Base-by-base conservation (phyloP, 257 asterid genomes). In the Solanum piurae region DNA sequence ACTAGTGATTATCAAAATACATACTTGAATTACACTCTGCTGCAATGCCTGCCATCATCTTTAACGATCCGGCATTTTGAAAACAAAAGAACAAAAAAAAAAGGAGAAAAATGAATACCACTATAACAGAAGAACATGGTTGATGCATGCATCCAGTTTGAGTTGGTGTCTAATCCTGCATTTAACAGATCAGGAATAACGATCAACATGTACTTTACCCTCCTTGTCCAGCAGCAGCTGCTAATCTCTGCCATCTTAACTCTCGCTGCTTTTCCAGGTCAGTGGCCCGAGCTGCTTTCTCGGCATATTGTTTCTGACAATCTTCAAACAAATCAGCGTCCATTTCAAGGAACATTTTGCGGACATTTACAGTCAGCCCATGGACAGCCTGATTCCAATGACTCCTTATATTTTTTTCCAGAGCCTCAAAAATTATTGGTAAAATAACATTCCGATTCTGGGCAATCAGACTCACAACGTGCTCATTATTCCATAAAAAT, bases 351-450 rank as follows among this genome's bases (percentile, higher is more conserved):
- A 94, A 92, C 95, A 93, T 91, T 92, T 89, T 95, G 52, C 95
- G 93, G 29, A 95, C 98, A 68, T 94, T 94, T 60, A 91, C 88
- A 27, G 93, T 90, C 85, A 95, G 91, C 83, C 94, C 94, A n/a
- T 91, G 94, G 27, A 96, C 97, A 5, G 97, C 93, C 86, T 92
- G 97, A 91, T 95, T 96, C 99, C 99, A 96, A 46, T 96, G 99
- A 25, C 92, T 91, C 88, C 90, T 91, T 64, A 92, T 90, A 76
- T 96, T 96, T 92, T 89, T 94, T 86, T 95, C 98, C 88, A 96
- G 49, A 27, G 95, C 94, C 86, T 89, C 97, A 12, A 94, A 95
- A 83, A 96, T 90, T 69, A 95, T 93, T 83, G 99, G 99, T 82
- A 96, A 88, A 18, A 94, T 89, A 16, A 93, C 93, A 34, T 86